Percentiles rank a stretch among this genome's conserved stretches.
phyloP scores from a whole-genome alignment of 2,329 filamentous ascomycete species.

The Colletotrichum sp. region DNA sequence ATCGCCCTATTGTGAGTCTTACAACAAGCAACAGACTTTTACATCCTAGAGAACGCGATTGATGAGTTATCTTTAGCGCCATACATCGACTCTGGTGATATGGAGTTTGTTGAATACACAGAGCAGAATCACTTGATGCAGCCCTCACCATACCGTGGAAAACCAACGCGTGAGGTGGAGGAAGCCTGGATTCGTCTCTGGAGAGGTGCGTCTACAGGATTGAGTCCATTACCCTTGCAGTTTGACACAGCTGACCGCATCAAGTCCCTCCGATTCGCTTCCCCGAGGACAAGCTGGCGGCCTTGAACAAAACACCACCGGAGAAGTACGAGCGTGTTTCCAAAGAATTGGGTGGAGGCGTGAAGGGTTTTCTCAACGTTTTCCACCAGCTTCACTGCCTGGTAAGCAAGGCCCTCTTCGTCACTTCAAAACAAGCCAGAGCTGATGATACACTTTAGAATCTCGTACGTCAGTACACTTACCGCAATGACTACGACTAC shows the following conservation, averaged over 20 bases:
- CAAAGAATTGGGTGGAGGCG: not conserved
- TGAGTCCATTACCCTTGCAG: not conserved
- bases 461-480: conserved; percentile 11
- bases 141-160: conserved; percentile 15
- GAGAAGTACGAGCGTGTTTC: not conserved
- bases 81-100: not conserved
- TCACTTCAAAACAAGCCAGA: not conserved
- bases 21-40: not conserved
- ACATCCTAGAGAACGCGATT: not conserved
- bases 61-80: not conserved
- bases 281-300: not conserved
- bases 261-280: not conserved
- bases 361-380: conserved; percentile 12
- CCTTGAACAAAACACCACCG: not conserved
- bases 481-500: not conserved
- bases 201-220: not conserved
- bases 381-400: conserved; percentile 22
- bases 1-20: not conserved
- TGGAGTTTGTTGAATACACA: not conserved
- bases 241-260: not conserved
- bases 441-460: not conserved
- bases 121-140: conserved; percentile 16
- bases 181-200: conserved; percentile 15
- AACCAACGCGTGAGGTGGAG: conserved; percentile 10
- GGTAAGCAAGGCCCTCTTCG: not conserved